Evolutionary conservation across 2,329 filamentous ascomycete species (phyloP).

Genomic region (Cryoendolithus antarcticus): DNA sequence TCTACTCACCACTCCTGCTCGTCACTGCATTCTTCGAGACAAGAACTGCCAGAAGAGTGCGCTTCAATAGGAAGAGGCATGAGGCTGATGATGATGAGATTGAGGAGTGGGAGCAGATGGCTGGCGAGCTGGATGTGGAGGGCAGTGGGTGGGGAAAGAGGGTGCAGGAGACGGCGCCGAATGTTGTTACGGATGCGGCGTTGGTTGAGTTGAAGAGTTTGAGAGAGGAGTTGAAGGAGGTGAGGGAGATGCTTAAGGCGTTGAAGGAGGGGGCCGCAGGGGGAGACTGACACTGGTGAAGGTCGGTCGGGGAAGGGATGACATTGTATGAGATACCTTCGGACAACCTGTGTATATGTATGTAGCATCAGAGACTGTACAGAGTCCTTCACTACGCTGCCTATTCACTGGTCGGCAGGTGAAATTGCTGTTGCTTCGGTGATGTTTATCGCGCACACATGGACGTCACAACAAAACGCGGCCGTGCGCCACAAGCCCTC

Average conservation of each 20-base stretch:
- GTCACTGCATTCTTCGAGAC: conserved; percentile 54
- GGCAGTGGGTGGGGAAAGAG: conserved; percentile 74
- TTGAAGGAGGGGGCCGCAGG: background rate
- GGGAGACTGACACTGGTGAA: too few species aligned
- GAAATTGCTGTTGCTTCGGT: too few species aligned
- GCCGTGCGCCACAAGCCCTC: too few species aligned
- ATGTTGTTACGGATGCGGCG: conserved; percentile 67
- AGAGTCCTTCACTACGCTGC: too few species aligned
- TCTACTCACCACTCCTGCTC: conserved; percentile 76
- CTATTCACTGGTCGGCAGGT: too few species aligned
- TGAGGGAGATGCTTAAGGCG: conserved; percentile 28
- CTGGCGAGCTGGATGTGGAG: conserved; percentile 62
- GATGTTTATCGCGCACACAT: too few species aligned
- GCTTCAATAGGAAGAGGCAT: conserved; percentile 60
- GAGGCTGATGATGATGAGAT: conserved; percentile 81
- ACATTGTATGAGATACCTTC: too few species aligned
- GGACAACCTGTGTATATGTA: too few species aligned
- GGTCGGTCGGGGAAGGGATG: too few species aligned
- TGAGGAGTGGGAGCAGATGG: conserved; percentile 88
- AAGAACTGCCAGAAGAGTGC: conserved; percentile 24
- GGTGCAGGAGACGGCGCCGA: conserved; percentile 62
- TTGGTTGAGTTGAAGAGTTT: conserved; percentile 49
- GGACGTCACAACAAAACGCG: too few species aligned
- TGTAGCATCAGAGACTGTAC: too few species aligned
- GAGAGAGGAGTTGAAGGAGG: conserved; percentile 31